phyloP scores from a whole-genome alignment of 352 stramenopile species.

The Globisporangium viniferum region DNA sequence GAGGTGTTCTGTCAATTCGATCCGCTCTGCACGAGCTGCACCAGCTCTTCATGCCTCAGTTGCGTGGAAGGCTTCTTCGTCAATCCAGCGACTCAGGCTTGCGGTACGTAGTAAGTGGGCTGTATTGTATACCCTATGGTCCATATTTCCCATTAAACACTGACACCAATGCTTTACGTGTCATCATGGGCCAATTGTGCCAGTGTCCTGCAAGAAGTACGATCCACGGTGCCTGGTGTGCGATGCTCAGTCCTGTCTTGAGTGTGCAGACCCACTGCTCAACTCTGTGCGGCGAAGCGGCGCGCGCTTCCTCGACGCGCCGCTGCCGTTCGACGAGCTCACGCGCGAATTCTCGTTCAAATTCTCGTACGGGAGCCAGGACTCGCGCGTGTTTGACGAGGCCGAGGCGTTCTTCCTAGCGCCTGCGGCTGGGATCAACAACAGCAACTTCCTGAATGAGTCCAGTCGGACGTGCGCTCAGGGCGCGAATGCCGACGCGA shows the following conservation, averaged over 20 bases:
- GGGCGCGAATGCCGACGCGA: constrained; percentile 46
- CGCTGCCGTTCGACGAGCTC: constrained; percentile 87
- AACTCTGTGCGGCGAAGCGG: constrained; percentile 91
- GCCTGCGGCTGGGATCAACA: background rate
- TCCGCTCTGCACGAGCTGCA: constrained; percentile 86
- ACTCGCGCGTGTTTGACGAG: constrained; percentile 90
- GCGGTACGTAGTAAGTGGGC: constrained; percentile 30
- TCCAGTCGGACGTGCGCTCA: constrained; percentile 55
- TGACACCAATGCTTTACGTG: background rate
- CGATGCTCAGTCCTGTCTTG: constrained; percentile 63
- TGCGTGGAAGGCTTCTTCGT: constrained; percentile 90
- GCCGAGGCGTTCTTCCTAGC: constrained; percentile 78
- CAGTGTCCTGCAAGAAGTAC: constrained; percentile 79
- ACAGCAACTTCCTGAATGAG: constrained; percentile 42
- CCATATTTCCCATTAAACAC: background rate
- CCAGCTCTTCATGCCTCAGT: constrained; percentile 65
- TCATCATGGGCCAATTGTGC: too few species aligned
- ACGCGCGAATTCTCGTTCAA: constrained; percentile 86
- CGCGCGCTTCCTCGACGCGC: constrained; percentile 51
- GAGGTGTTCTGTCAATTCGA: constrained; percentile 72
- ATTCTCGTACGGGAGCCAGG: constrained; percentile 90
- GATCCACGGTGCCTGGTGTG: constrained; percentile 92
- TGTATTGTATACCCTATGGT: background rate
- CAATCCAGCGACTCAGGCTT: constrained; percentile 55
- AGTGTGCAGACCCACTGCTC: constrained; percentile 89